phyloP scores from a whole-genome alignment of 192 early-diverging fungal species.

The Podila epigama region DNA sequence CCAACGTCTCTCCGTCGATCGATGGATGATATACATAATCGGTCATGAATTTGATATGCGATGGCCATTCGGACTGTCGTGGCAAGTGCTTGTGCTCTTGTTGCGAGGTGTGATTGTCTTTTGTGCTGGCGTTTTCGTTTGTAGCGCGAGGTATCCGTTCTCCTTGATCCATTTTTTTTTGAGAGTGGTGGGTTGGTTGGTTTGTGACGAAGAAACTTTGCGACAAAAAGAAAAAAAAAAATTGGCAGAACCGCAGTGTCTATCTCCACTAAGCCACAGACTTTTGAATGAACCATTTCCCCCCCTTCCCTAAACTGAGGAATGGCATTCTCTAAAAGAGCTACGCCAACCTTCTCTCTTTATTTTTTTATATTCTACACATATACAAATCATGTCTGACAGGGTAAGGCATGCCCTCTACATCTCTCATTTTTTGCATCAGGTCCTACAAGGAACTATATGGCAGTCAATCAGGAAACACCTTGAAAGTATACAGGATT shows the following conservation, averaged over 20 bases:
- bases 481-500: too few species aligned
- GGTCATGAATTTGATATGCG: constrained; percentile 31
- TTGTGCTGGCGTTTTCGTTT: background rate
- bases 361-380: constrained; percentile 1
- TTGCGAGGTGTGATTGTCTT: background rate
- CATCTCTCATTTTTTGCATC: background rate
- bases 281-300: too few species aligned
- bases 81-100: constrained; percentile 7
- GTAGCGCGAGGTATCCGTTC: background rate
- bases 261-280: background rate
- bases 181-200: too few species aligned
- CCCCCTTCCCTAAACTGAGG: too few species aligned
- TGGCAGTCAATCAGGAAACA: too few species aligned
- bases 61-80: constrained; percentile 33
- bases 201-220: background rate
- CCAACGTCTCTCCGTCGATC: constrained; percentile 4
- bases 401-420: constrained; percentile 24
- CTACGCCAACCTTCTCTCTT: too few species aligned
- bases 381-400: constrained; percentile 37
- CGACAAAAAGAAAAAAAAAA: background rate
- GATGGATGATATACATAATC: constrained; percentile 45
- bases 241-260: background rate
- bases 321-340: too few species aligned
- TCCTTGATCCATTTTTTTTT: background rate
- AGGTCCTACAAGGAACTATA: too few species aligned